Conservation (phyloP, 1,284 basidiomycete genomes). For the Leccinum fuscescens region DNA sequence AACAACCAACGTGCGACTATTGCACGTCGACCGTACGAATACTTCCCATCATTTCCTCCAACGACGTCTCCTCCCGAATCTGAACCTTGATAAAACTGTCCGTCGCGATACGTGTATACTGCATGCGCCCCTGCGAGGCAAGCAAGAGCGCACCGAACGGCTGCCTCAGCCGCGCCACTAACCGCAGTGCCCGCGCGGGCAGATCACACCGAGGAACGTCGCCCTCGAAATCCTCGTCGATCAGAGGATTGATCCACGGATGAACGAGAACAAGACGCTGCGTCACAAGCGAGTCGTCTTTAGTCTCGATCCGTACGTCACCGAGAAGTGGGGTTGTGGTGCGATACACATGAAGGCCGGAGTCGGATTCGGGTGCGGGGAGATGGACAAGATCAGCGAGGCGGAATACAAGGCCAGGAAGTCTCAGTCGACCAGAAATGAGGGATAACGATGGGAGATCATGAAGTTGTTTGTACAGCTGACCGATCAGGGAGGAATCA, state of each 20-base stretch:
- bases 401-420: neutral
- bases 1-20: neutral
- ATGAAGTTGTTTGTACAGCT: neutral
- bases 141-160: no score
- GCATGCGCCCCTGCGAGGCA: no score
- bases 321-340: neutral
- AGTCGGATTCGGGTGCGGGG: fast-evolving
- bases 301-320: neutral
- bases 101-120: no score
- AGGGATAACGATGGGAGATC: neutral
- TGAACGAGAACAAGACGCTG: neutral
- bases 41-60: no score
- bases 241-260: neutral
- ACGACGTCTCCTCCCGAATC: no score
- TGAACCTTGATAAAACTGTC: no score
- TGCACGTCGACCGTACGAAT: neutral
- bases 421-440: neutral
- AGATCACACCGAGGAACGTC: no score
- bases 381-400: neutral
- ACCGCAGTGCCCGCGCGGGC: no score
- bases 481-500: neutral
- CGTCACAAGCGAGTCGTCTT: neutral
- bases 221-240: neutral
- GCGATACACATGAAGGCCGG: neutral
- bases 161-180: no score